Evolutionary conservation across 257 asterid species (phyloP).

Genomic region (Ehretia macrophylla): DNA sequence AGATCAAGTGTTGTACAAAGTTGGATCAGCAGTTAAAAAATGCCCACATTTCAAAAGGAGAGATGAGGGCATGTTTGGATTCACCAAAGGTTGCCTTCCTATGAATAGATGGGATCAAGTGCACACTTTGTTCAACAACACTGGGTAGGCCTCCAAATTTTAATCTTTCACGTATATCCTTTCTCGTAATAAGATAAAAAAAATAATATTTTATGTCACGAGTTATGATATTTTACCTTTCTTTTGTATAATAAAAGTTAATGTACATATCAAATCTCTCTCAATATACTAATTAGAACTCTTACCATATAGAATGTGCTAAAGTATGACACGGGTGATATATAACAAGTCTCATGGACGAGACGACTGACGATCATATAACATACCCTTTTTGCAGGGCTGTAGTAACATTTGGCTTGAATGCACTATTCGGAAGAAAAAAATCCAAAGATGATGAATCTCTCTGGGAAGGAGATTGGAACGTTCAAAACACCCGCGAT

Average conservation of each 20-base stretch:
- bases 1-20: slow-evolving; percentile 58
- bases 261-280: no score
- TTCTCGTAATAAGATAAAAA: no score
- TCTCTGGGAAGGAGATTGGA: slow-evolving; percentile 65
- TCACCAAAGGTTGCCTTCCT: slow-evolving; percentile 52
- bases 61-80: slow-evolving; percentile 43
- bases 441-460: slow-evolving; percentile 10
- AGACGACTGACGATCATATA: no score
- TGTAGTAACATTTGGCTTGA: slow-evolving; percentile 60
- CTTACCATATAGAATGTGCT: no score
- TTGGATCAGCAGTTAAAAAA: slow-evolving; percentile 34
- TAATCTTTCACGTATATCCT: neutral
- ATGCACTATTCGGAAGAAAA: slow-evolving; percentile 61
- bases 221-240: no score
- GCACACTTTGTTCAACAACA: slow-evolving; percentile 43
- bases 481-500: slow-evolving; percentile 47
- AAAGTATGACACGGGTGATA: no score
- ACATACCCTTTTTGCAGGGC: slow-evolving; percentile 51
- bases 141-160: slow-evolving; percentile 35
- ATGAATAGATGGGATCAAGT: slow-evolving; percentile 73
- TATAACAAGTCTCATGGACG: no score
- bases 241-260: no score
- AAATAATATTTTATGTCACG: no score
- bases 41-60: slow-evolving; percentile 52
- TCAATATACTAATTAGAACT: no score